Evolutionary conservation across 306 rosid species (phyloP), one percentile per base, ranked within the genome.

Genomic region (Hippophae rhamnoides): DNA sequence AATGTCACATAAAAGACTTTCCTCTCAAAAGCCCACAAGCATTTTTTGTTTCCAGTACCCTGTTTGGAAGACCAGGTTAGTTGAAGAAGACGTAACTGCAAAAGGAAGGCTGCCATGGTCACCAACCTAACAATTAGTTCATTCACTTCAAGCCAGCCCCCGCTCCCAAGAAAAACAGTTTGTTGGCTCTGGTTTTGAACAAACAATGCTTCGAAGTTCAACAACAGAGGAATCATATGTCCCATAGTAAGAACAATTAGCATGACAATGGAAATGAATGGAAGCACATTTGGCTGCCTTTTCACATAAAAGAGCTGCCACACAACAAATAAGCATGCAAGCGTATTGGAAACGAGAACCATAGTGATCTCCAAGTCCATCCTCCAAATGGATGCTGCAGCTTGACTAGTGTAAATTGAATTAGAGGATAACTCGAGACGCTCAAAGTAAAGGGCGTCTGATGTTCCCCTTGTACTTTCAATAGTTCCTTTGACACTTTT

Each of bases 121-220:
- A 92, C 88, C 60, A 87, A 63, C 78, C 96, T 78, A 66, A 85
- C 81, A 10, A 81, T 64, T 64, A 87, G 92, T 80, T 81, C 84
- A 72, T 87, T 87, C 59, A 84, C 86, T 79, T 82, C 76, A 64
- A 92, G 84, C 98, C 98, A 92, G 50, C 83, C 95, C 9, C 80
- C 86, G 52, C 78, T 78, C 65, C 87, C 79, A 53, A 85, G 73
- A 72, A 92, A 85, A 62, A 66, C 52, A 60, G 44, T 77, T 70
- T 75, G 82, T 73, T 50, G 72, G 53, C 67, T 79, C 10, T 47
- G 86, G 41, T 70, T 76, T 48, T 61, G 75, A 64, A 58, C 69
- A 64, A 90, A 81, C 68, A 92, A 50, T 59, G 96, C 89, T 72
- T 83, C 84, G 43, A 87, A 85, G 87, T 83, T 87, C 75, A 85